phyloP scores from a whole-genome alignment of 2,329 filamentous ascomycete genomes.

The Trichoderma harzianum region DNA sequence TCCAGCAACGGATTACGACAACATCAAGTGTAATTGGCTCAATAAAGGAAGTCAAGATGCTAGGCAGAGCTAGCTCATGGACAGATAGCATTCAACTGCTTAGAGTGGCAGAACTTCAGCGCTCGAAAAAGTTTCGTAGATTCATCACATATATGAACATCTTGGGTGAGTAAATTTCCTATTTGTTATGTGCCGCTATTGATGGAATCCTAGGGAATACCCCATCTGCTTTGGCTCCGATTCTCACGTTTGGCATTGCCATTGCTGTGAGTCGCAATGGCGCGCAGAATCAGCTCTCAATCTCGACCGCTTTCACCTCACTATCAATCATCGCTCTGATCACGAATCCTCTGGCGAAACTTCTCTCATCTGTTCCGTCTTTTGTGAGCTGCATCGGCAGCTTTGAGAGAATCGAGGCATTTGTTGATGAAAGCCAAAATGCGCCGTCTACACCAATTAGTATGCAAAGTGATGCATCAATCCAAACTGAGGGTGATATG shows the following conservation, averaged over 20 bases:
- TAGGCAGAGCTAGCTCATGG: conserved; percentile 24
- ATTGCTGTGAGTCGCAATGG: conserved; percentile 12
- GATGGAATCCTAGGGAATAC: not conserved
- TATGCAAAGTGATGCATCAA: not conserved
- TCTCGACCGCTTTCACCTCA: conserved; percentile 24
- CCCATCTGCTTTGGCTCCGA: conserved; percentile 19
- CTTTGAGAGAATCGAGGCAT: conserved; percentile 25
- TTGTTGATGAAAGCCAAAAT: not conserved
- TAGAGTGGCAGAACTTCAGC: conserved; percentile 22
- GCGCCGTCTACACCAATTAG: not conserved
- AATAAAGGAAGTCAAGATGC: conserved; percentile 22
- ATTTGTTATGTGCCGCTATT: not conserved
- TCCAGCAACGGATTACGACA: conserved; percentile 21
- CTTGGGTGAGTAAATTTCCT: conserved; percentile 10
- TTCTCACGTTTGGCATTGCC: conserved; percentile 25
- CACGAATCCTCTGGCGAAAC: conserved; percentile 21
- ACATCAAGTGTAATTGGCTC: conserved; percentile 29
- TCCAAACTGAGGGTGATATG: not conserved
- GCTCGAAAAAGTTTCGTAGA: conserved; percentile 24
- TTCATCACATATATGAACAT: conserved; percentile 24
- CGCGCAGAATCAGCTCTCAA: not conserved
- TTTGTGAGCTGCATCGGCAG: conserved; percentile 25
- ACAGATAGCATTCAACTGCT: conserved; percentile 12
- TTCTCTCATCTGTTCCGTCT: conserved; percentile 24
- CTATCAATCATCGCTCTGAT: conserved; percentile 26